Evolutionary conservation across 805 yeast species (phyloP), one percentile per base, ranked within the genome.

Genomic region (Pichia exigua): DNA sequence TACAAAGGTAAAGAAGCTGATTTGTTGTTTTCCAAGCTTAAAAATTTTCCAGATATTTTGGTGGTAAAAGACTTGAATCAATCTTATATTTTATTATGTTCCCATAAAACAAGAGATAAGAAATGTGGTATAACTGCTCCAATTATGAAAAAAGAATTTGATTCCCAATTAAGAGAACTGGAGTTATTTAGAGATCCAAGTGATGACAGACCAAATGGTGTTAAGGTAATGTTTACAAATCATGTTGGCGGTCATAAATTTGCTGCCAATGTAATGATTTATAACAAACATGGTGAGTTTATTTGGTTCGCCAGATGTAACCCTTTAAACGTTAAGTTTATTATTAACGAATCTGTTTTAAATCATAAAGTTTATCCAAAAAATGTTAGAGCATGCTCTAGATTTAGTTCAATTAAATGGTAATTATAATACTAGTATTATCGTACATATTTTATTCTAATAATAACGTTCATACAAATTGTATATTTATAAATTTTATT

Each of bases 191-290:
- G 98, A 61, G 97, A 92, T 65, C 65, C 70, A 30, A 84, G 86
- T 13, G 97, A 91, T 65, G 75, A 73, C 46, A 75, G 90, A 50
- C 81, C 87, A 0, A 82, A 75, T 32, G 98, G 97, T 8, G 87
- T 85, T 1, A 70, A 72, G 7, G 88, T 90, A 2, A 72, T 77
- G 2, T 90, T 66, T 59, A 77, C 86, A 30, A 90, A 87, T 61
- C 99, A 92, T 66, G 86, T 92, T 27, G 99, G 99, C 8, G 98
- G 98, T 6, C 99, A 92, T 69, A 94, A 94, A 66, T 94, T 74
- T 67, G 89, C 94, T 1, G 97, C 97, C 2, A 92, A 92, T 65
- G 86, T 88, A 3, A 75, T 89, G 48, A 78, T 92, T 17, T 90
- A 89, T 63, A 69, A 82, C 57, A 81, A 76, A 56, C 70, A 78